Conservation (phyloP, 148 eudicot species). For the Cornus florida region DNA sequence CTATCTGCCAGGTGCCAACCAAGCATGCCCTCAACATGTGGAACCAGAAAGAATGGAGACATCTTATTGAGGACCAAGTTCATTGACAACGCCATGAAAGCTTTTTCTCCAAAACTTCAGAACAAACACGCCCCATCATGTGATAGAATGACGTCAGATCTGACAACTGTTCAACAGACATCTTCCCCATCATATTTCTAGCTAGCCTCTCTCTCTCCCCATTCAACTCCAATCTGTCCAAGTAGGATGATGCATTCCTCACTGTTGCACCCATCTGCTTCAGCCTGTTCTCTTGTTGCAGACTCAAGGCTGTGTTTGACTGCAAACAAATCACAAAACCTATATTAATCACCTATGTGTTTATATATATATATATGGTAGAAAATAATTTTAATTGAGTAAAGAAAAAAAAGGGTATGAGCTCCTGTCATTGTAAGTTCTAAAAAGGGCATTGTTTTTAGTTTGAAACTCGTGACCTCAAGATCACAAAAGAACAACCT, state of each 20-base stretch:
- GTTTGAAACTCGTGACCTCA: no score
- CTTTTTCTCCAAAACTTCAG: constrained; percentile 60
- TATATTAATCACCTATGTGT: not conserved
- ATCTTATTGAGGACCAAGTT: constrained; percentile 13
- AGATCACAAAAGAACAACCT: no score
- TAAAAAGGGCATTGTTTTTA: no score
- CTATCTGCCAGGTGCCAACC: constrained; percentile 9
- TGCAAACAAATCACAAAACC: constrained; percentile 7
- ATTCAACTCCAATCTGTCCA: constrained; percentile 44
- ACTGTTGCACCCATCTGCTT: constrained; percentile 48
- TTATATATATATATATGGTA: no score
- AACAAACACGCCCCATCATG: constrained; percentile 67
- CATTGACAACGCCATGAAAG: constrained; percentile 36
- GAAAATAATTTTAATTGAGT: no score
- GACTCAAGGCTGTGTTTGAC: constrained; percentile 65
- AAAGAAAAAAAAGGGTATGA: no score
- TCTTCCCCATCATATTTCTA: constrained; percentile 53
- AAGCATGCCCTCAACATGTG: not conserved
- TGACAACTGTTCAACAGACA: constrained; percentile 62
- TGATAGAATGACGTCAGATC: constrained; percentile 63
- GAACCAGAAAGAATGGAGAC: not conserved
- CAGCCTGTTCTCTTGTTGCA: constrained; percentile 13
- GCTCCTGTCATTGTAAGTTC: no score
- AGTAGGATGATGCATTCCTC: constrained; percentile 58
- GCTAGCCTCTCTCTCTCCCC: constrained; percentile 57